A percentile compares a stretch with the other conserved stretches of the same genome.
These are phyloP conservation scores for Paramecium biaurelia DNA, from an alignment of 73 alveolate genomes.

Conservation along the genomic window DNA sequence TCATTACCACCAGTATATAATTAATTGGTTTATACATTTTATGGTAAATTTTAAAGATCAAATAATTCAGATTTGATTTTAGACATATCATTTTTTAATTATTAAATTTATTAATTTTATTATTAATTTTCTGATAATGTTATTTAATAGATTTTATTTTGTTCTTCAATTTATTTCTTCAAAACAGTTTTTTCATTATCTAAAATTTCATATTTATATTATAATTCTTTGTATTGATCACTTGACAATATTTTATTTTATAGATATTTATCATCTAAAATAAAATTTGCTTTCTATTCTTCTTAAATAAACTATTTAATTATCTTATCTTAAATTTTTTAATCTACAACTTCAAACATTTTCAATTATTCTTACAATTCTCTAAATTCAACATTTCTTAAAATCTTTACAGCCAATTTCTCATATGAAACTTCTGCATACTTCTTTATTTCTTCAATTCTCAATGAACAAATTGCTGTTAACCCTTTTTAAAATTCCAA, in stretches of 20 bases:
- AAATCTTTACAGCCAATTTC: not conserved
- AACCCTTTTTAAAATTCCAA: slow-evolving; percentile 2
- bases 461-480: slow-evolving; percentile 19
- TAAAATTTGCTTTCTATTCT: slow-evolving; percentile 20
- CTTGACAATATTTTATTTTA: slow-evolving; percentile 26
- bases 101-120: not conserved
- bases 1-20: not conserved
- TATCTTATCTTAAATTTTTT: not conserved
- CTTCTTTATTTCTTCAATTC: slow-evolving; percentile 15
- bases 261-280: slow-evolving; percentile 41
- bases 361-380: not conserved
- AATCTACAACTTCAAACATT: not conserved
- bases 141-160: not conserved
- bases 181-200: not conserved
- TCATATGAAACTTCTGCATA: slow-evolving; percentile 47
- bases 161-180: not conserved
- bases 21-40: not conserved
- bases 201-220: not conserved
- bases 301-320: not conserved
- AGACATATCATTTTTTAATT: not conserved
- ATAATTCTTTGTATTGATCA: slow-evolving; percentile 35
- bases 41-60: not conserved
- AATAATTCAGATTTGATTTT: not conserved
- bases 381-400: slow-evolving; percentile 5
- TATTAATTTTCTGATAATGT: not conserved